phyloP scores from a whole-genome alignment of 495 filamentous ascomycete species.

The Rostrohypoxylon terebratum region DNA sequence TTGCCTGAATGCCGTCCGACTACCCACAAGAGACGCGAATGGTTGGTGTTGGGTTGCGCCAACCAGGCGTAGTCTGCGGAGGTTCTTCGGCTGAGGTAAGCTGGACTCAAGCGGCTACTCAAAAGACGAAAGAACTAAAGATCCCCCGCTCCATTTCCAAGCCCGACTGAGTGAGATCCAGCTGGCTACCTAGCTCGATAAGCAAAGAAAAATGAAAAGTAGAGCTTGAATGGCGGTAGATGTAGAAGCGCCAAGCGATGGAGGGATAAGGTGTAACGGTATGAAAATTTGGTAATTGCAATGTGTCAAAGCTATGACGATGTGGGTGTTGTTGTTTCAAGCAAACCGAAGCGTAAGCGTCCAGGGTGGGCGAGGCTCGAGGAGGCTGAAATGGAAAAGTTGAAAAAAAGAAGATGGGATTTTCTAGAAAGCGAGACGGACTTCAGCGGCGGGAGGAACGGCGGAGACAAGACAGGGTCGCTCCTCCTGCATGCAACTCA shows the following conservation, averaged over 20 bases:
- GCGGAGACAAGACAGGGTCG: slow-evolving; percentile 22
- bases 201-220: neutral
- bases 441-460: slow-evolving; percentile 33
- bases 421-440: slow-evolving; percentile 1
- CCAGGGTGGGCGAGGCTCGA: slow-evolving; percentile 29
- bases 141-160: slow-evolving; percentile 43
- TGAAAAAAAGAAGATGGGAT: slow-evolving; percentile 8
- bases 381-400: slow-evolving; percentile 31
- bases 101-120: slow-evolving; percentile 33
- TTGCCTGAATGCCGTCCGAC: slow-evolving; percentile 13
- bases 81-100: slow-evolving; percentile 27
- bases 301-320: slow-evolving; percentile 14
- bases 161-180: slow-evolving; percentile 42
- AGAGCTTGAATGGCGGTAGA: neutral
- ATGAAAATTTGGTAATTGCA: slow-evolving; percentile 7
- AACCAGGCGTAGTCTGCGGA: slow-evolving; percentile 7
- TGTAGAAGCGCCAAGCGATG: neutral
- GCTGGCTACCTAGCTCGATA: neutral
- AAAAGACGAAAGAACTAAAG: slow-evolving; percentile 30
- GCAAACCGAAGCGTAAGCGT: neutral
- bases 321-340: slow-evolving; percentile 14
- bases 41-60: slow-evolving; percentile 24
- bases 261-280: neutral
- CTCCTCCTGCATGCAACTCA: slow-evolving; percentile 17
- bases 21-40: slow-evolving; percentile 26